Conservation (phyloP, 2,329 filamentous ascomycete species). For the Nemania sp. region DNA sequence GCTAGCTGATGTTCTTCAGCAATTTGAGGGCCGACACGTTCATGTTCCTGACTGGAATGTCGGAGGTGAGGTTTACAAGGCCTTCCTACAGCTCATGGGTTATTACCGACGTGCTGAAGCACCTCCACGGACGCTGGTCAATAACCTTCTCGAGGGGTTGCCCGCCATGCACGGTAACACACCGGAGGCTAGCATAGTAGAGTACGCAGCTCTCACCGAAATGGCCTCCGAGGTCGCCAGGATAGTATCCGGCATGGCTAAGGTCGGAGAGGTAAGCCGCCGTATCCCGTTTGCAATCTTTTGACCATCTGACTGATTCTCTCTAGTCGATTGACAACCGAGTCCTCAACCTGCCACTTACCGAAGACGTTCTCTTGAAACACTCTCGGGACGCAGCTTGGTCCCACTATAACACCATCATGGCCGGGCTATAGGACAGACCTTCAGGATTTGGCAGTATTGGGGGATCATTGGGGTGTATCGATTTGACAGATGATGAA, state of each 20-base stretch:
- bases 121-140: constrained; percentile 53
- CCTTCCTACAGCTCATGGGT: constrained; percentile 60
- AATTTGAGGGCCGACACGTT: constrained; percentile 68
- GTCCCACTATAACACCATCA: constrained; percentile 40
- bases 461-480: not conserved
- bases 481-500: not conserved
- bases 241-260: constrained; percentile 39
- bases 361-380: constrained; percentile 42
- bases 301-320: constrained; percentile 27
- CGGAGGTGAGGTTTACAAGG: constrained; percentile 78
- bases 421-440: constrained; percentile 35
- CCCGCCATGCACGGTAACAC: constrained; percentile 56
- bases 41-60: constrained; percentile 73
- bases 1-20: constrained; percentile 69
- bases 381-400: constrained; percentile 42
- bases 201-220: constrained; percentile 43
- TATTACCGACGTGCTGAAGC: constrained; percentile 44
- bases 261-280: constrained; percentile 38
- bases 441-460: not conserved
- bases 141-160: constrained; percentile 61
- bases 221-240: constrained; percentile 43
- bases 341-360: constrained; percentile 41
- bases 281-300: not conserved
- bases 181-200: constrained; percentile 39
- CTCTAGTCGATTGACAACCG: constrained; percentile 39